These are phyloP conservation scores for Cymbidium sinense DNA, from an alignment of 106 monocot genomes.

Conservation along the genomic window DNA sequence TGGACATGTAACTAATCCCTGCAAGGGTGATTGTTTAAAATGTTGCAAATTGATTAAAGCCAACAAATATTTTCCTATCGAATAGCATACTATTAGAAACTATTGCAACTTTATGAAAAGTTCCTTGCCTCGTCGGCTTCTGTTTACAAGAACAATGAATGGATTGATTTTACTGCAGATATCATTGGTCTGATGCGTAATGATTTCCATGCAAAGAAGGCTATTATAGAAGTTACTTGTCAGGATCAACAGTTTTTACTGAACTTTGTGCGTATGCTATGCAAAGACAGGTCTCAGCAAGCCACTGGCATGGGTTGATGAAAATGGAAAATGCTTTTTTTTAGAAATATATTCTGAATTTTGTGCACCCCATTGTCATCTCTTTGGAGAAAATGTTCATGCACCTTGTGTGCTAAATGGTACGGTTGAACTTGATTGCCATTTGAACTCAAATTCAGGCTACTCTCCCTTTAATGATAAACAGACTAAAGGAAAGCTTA, in stretches of 20 bases:
- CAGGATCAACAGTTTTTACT: conserved; percentile 43
- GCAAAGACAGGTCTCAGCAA: conserved; percentile 30
- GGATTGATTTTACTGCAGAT: conserved; percentile 61
- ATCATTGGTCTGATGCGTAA: too few species aligned
- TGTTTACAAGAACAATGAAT: conserved; percentile 42
- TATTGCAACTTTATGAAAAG: too few species aligned
- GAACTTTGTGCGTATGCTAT: conserved; percentile 77
- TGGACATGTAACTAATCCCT: not conserved
- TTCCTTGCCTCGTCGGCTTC: conserved; percentile 47
- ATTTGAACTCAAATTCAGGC: conserved; percentile 61
- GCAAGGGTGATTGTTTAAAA: not conserved
- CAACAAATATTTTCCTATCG: not conserved
- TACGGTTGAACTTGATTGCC: conserved; percentile 13
- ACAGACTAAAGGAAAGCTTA: conserved; percentile 14
- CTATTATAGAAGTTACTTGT: too few species aligned
- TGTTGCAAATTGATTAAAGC: too few species aligned
- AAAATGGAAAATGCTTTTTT: too few species aligned
- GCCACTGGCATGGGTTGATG: conserved; percentile 58
- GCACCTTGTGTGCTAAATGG: conserved; percentile 22
- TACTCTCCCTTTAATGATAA: conserved; percentile 9
- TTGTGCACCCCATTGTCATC: conserved; percentile 13
- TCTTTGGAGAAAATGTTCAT: conserved; percentile 12
- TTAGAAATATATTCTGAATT: too few species aligned
- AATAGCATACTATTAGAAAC: conserved; percentile 31
- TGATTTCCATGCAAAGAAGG: too few species aligned